Conservation (phyloP, 192 early-diverging fungal species). For the Mortierella alpina region DNA sequence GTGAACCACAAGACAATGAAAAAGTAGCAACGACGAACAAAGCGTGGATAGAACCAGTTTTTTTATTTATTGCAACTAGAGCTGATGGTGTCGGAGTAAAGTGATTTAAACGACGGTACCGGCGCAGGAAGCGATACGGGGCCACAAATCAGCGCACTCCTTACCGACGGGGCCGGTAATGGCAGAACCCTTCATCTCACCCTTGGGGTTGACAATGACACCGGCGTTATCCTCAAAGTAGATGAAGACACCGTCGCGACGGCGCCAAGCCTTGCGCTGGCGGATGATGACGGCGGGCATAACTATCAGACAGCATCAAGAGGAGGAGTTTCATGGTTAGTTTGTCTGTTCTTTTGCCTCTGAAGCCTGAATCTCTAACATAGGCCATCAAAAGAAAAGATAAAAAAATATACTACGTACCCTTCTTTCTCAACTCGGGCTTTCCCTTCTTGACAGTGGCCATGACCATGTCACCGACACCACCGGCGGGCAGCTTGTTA, state of each 20-base stretch:
- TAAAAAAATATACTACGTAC: conserved; percentile 53
- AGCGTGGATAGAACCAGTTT: conserved; percentile 28
- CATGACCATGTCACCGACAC: conserved; percentile 99
- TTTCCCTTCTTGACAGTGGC: conserved; percentile 99
- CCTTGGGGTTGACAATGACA: conserved; percentile 99
- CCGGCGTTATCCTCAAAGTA: conserved; percentile 99
- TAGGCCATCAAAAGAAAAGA: not conserved
- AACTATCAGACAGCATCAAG: conserved; percentile 61
- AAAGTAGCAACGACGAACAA: not conserved
- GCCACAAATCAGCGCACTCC: conserved; percentile 99
- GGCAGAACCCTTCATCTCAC: conserved; percentile 99
- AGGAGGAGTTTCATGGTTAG: too few species aligned
- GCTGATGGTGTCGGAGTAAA: conserved; percentile 35
- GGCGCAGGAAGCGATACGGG: conserved; percentile 93
- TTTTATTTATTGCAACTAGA: conserved; percentile 53
- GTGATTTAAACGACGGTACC: conserved; percentile 78
- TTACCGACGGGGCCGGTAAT: conserved; percentile 99
- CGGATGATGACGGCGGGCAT: conserved; percentile 99
- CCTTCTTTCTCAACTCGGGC: conserved; percentile 99
- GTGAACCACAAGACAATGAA: too few species aligned
- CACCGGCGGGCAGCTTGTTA: conserved; percentile 97
- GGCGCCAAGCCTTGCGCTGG: conserved; percentile 99
- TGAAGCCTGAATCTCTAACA: not conserved
- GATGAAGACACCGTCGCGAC: conserved; percentile 98
- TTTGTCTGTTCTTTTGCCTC: too few species aligned